Percentiles rank a stretch among this genome's conserved stretches.
Evolutionary conservation across 2,329 filamentous ascomycete genomes (phyloP).

Genomic region (Macroventuria anomochaeta): DNA sequence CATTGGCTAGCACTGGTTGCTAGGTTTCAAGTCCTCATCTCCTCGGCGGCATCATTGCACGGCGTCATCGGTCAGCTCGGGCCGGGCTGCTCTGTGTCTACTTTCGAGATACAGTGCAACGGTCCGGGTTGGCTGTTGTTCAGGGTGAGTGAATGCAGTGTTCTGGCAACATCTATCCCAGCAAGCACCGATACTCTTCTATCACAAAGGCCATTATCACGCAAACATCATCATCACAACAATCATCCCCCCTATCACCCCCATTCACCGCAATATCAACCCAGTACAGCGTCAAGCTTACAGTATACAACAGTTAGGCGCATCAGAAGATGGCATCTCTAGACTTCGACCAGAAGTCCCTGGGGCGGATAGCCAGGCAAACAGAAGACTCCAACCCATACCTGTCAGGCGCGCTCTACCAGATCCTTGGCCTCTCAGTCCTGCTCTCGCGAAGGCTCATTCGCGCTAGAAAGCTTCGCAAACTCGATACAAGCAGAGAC

Average conservation of each 20-base stretch:
- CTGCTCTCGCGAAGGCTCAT: slow-evolving; percentile 85
- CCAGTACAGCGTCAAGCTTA: neutral
- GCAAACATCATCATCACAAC: neutral
- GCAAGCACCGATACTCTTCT: neutral
- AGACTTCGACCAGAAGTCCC: slow-evolving; percentile 96
- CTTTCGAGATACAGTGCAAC: slow-evolving; percentile 41
- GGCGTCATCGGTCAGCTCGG: slow-evolving; percentile 40
- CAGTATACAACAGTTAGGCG: neutral
- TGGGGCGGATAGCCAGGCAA: slow-evolving; percentile 83
- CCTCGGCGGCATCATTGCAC: slow-evolving; percentile 28
- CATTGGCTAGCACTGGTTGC: slow-evolving; percentile 42
- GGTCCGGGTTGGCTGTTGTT: slow-evolving; percentile 39
- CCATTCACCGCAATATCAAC: neutral
- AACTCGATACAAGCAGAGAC: slow-evolving; percentile 77
- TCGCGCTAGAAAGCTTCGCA: slow-evolving; percentile 80
- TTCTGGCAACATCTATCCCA: neutral
- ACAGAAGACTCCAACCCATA: slow-evolving; percentile 79
- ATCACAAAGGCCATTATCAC: neutral
- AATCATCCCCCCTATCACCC: neutral
- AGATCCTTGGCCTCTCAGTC: slow-evolving; percentile 88
- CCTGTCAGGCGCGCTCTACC: slow-evolving; percentile 83
- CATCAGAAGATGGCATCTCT: slow-evolving; percentile 80
- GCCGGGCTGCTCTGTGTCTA: slow-evolving; percentile 44
- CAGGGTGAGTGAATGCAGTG: slow-evolving; percentile 8
- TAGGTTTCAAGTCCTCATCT: slow-evolving; percentile 38